Percentiles rank a stretch among this genome's conserved stretches.
Conservation (phyloP, 1,284 basidiomycete species). For the Paramarasmius palmivorus region DNA sequence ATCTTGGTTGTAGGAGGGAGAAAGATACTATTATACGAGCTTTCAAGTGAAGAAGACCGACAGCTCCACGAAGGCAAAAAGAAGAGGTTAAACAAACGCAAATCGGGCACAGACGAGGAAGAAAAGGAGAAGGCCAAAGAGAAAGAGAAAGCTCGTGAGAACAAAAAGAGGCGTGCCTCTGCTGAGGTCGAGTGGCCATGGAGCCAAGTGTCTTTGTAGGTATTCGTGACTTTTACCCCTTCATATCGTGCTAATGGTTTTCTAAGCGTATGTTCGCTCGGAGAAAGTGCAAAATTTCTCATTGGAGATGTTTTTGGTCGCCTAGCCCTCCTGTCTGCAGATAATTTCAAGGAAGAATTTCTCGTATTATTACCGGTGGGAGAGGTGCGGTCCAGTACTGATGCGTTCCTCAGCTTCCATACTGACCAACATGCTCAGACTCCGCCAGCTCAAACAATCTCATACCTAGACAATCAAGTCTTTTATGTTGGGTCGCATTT, state of each 20-base stretch:
- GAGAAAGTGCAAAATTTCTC: constrained; percentile 51
- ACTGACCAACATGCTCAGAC: constrained; percentile 43
- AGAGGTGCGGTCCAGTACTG: constrained; percentile 49
- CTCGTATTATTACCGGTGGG: constrained; percentile 74
- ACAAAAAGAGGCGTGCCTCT: constrained; percentile 51
- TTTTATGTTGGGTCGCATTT: constrained; percentile 83
- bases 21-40: constrained; percentile 60
- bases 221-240: constrained; percentile 9
- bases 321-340: constrained; percentile 64
- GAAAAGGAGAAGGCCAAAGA: constrained; percentile 45
- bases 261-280: constrained; percentile 39
- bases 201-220: constrained; percentile 64
- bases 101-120: constrained; percentile 41
- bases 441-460: constrained; percentile 75
- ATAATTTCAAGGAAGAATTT: constrained; percentile 40
- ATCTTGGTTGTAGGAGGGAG: constrained; percentile 69
- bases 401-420: not conserved
- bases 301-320: constrained; percentile 82
- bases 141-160: constrained; percentile 58
- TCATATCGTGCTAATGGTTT: constrained; percentile 1
- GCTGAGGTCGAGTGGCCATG: constrained; percentile 70
- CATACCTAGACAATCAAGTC: constrained; percentile 74
- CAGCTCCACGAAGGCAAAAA: constrained; percentile 55
- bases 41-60: constrained; percentile 45
- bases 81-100: constrained; percentile 48